phyloP scores from a whole-genome alignment of 805 yeast species.

The Starmera quercuum region DNA sequence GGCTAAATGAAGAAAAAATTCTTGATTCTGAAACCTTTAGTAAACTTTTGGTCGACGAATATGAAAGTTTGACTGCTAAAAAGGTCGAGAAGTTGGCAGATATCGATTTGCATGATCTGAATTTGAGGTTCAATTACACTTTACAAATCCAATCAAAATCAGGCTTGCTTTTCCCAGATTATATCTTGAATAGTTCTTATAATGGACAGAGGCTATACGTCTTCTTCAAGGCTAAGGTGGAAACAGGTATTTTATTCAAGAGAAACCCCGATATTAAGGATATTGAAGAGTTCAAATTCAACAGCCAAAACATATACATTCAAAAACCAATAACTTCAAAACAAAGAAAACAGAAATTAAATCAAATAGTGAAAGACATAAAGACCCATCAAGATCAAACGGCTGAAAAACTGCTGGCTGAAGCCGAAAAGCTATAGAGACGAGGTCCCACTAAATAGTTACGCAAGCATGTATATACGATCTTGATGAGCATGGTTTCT shows the following conservation, averaged over 20 bases:
- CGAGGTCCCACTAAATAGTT: neutral
- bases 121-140: slow-evolving; percentile 27
- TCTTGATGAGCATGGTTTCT: neutral
- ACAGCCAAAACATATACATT: slow-evolving; percentile 17
- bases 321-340: slow-evolving; percentile 13
- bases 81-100: slow-evolving; percentile 8
- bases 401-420: slow-evolving; percentile 9
- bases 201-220: slow-evolving; percentile 21
- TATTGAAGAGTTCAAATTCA: slow-evolving; percentile 8
- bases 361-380: neutral
- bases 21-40: slow-evolving; percentile 19
- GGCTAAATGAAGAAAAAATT: slow-evolving; percentile 23
- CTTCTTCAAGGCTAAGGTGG: slow-evolving; percentile 20
- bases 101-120: slow-evolving; percentile 17
- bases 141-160: slow-evolving; percentile 26
- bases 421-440: slow-evolving; percentile 9
- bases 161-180: slow-evolving; percentile 32
- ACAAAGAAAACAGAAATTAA: slow-evolving; percentile 17
- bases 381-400: neutral
- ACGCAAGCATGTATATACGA: neutral
- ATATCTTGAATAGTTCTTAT: slow-evolving; percentile 22
- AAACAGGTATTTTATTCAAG: slow-evolving; percentile 21
- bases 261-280: slow-evolving; percentile 8
- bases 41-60: slow-evolving; percentile 11
- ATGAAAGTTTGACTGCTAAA: slow-evolving; percentile 8